Evolutionary conservation across 352 stramenopile genomes (phyloP), one percentile per base, ranked within the genome.

Genomic region (Pythium pyrilobum): DNA sequence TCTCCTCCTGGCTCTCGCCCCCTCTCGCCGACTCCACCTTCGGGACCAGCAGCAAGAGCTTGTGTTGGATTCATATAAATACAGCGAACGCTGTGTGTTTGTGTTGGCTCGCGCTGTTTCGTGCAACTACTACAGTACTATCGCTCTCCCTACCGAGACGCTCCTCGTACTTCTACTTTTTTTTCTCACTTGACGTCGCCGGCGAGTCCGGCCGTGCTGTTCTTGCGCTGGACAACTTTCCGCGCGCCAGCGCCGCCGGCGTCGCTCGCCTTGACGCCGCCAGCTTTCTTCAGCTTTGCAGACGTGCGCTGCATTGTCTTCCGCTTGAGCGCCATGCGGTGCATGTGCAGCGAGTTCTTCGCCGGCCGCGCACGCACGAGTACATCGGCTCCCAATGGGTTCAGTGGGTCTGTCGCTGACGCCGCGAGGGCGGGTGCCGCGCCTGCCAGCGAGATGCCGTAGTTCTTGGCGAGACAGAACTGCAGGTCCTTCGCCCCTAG

Each of bases 341-440:
- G 83, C 81, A 88, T 87, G 64, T 93, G 83, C 21, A 93, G 54
- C 47, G 81, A 93, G 55, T 77, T 90, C 57, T 90, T 90, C 9
- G 62, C 65, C 15, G 83, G 71, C 13, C 76, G 70, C 36, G 78
- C 52, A 9, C 80, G 73, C 42, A 86, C 64, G 20, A 83, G 47
- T 27, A 88, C 48, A 29, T 90, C 80, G 16, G 81, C 65, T 13
- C 70, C 71, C 23, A 87, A 59, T 21, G 77, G 72, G 25, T 77
- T 81, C 25, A 88, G 52, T 7, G 18, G 11, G 18, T 56, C 48
- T 27, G 44, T 21, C n/a, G 52, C 39, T 5, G 48, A 36, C 3
- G 25, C 40, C 15, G 32, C 27, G 13, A 24, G 25, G 9, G 20
- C 36, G 1, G 43, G 29, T 4, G 47, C 33, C 23, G 45, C 53